Evolutionary conservation across 2,329 filamentous ascomycete genomes (phyloP), one percentile per base, ranked within the genome.

Genomic region (Proliferodiscus dingleyae): DNA sequence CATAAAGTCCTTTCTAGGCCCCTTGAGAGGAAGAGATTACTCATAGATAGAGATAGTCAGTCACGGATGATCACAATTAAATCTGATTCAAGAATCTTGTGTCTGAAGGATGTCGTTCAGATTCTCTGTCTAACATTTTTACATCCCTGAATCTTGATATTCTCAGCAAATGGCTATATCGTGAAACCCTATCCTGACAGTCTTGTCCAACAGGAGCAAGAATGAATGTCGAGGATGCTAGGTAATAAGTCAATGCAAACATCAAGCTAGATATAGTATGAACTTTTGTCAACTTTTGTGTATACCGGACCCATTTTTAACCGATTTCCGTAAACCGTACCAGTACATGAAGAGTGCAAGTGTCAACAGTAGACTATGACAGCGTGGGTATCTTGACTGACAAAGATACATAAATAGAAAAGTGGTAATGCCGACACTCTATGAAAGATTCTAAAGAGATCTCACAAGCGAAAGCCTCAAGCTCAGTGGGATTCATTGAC

Each of bases 191-290:
- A 54, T 54, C 52, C 50, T 54, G 39, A 48, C 38, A 19, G 39
- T 50, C 49, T 51, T 49, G 42, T 52, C 50, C 50, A 52, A 53
- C 38, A 28, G 39, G 38, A 43, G 50, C 50, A 52, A 47, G 39
- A 49, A 52, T 6, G 45, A 48, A 26, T 21, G 34, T 47, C 26
- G 42, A 49, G 36, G 45, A 46, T 43, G 45, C 29, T 37, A 38
- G 32, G 43, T 34, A 29, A 29, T 33, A 19, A 42, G n/a, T 24
- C 30, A 26, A 41, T 19, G 16, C 11, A 41, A 38, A 45, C 24
- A 34, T 42, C 26, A 37, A 45, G 38, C 41, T 44, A 41, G 30
- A 44, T 40, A 18, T 23, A n/a, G 29, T n/a, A n/a, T 26, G 24
- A 26, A 26, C 24, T 11, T 11, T 26, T 26, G 24, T 26, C 6